These are phyloP conservation scores for Pichia sp. DNA, from an alignment of 1,139 yeast species.

Conservation along the genomic window DNA sequence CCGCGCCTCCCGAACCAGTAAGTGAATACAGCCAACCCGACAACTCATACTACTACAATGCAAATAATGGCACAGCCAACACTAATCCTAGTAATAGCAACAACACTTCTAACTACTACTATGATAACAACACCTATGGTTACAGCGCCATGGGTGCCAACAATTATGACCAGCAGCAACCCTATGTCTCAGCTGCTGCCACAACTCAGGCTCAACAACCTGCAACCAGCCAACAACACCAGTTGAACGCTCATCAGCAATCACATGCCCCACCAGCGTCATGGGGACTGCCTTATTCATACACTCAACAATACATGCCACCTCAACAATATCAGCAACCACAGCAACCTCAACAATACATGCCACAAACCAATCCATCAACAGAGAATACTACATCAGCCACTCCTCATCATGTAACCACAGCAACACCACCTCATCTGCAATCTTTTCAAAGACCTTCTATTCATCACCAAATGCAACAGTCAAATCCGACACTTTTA, in stretches of 20 bases:
- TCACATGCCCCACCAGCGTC: too few species aligned
- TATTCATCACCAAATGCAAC: too few species aligned
- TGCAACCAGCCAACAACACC: neutral
- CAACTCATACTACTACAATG: too few species aligned
- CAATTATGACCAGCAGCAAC: neutral
- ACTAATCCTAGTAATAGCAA: neutral
- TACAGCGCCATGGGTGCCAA: neutral
- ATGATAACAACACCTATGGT: neutral
- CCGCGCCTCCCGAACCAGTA: too few species aligned
- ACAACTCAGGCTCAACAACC: neutral
- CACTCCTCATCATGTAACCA: too few species aligned
- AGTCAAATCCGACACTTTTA: too few species aligned
- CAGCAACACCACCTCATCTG: too few species aligned
- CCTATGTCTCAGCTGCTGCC: neutral
- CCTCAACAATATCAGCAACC: conserved; percentile 7
- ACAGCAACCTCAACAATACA: conserved; percentile 6
- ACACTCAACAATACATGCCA: neutral
- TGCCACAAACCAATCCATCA: neutral
- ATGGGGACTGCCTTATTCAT: too few species aligned
- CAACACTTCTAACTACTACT: conserved; percentile 1
- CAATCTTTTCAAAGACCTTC: too few species aligned
- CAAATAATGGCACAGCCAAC: neutral
- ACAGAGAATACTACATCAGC: neutral
- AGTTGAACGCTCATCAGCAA: neutral
- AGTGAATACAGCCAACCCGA: too few species aligned